Base-by-base conservation (phyloP, 1,284 basidiomycete genomes). In the Irpex lacteus region DNA sequence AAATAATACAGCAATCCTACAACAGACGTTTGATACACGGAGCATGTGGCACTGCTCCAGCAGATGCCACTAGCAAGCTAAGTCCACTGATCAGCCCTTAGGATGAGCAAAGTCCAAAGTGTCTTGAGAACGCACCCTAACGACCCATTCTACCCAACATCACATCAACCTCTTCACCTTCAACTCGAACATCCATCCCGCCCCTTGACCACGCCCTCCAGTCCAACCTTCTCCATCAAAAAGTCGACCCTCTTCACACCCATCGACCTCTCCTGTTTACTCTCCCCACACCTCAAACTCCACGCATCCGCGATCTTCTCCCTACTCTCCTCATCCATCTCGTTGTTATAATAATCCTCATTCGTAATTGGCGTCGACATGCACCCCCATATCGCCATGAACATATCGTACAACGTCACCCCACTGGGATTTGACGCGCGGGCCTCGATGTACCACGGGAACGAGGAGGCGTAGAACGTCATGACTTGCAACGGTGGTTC, bases 391-490 rank as follows among this genome's bases (percentile, higher is more conserved):
- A 83, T 71, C 49, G 74, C 75, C 61, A 67, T 65, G 63, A 88
- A 78, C 36, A 89, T 73, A 60, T 89, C 86, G 53, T 74, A 74
- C 2, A 89, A 72, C 3, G 85, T 87, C 52, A 87, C 77, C 8
- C 85, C 87, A n/a, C 81, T 71, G 1, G 79, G 77, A 60, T 81
- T 80, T 19, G 69, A 69, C 15, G 75, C 74, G 18, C 70, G 69
- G 26, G 86, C 75, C 61, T 85, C 83, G 71, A 88, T 81, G 70
- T 81, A 84, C 86, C 86, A 88, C 1, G 86, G 86, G 7, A 85
- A 72, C 37, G 76, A 76, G 0, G 79, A 74, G 69, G 85, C 83
- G 65, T 78, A 82, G 59, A 88, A 65, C 9, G 82, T 80, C 75
- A 87, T 80, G 64, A 75, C 75, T 21, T 74, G 67, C 0, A 79